Evolutionary conservation across 108 stramenopile species (phyloP).

Genomic region (Pelagomonas calceolata): DNA sequence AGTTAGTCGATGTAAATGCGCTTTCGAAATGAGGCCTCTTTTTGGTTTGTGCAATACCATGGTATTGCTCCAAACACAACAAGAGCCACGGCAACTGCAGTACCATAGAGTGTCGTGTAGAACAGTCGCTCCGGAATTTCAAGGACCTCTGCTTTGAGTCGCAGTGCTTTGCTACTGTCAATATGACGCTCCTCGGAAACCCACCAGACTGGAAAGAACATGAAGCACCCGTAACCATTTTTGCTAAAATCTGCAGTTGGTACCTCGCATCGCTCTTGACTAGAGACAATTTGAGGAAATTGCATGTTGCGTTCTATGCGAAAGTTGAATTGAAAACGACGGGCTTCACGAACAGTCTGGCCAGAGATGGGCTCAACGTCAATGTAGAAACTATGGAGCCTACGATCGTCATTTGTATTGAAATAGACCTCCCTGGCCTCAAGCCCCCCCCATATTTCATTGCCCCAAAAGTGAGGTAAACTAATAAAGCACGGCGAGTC

Average conservation of each 20-base stretch:
- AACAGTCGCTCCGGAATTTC: background rate
- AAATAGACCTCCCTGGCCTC: background rate
- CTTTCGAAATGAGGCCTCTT: background rate
- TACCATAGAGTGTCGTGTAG: background rate
- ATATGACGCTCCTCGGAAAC: background rate
- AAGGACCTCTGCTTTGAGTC: background rate
- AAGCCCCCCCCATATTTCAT: conserved; percentile 1
- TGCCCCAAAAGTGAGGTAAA: conserved; percentile 6
- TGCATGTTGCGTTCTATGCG: conserved; percentile 2
- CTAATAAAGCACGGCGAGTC: background rate
- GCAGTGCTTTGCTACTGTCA: background rate
- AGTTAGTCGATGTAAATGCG: background rate
- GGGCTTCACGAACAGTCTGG: background rate
- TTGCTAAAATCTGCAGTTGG: conserved; percentile 1
- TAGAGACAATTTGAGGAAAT: background rate
- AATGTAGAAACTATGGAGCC: background rate
- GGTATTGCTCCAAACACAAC: background rate
- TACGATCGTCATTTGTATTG: background rate
- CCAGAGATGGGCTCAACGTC: conserved; percentile 11
- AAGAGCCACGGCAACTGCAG: background rate
- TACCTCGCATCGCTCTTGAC: conserved; percentile 2
- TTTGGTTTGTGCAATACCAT: background rate
- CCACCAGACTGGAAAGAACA: conserved; percentile 6
- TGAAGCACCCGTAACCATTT: conserved; percentile 6
- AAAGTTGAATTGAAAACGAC: conserved; percentile 4